phyloP scores from a whole-genome alignment of 495 filamentous ascomycete species.

The Hypoxylon perforatum region DNA sequence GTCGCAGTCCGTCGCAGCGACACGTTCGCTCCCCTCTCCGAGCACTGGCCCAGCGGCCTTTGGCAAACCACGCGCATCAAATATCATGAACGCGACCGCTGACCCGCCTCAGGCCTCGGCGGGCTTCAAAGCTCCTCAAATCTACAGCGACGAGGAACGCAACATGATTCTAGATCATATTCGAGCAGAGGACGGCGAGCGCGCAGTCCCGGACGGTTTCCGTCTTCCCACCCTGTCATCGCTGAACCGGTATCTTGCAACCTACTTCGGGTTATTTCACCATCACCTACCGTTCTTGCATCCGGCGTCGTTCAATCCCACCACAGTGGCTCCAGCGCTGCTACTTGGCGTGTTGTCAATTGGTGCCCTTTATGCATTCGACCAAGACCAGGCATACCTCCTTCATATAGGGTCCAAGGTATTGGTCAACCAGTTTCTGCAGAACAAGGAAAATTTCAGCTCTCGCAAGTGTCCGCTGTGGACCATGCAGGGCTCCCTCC shows the following conservation, averaged over 20 bases:
- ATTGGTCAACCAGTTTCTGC: conserved; percentile 93
- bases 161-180: conserved; percentile 87
- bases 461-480: conserved; percentile 97
- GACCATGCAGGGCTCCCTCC: conserved; percentile 94
- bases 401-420: conserved; percentile 98
- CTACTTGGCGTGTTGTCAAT: conserved; percentile 94
- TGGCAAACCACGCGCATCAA: conserved; percentile 74
- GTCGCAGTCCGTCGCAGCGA: conserved; percentile 75
- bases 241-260: conserved; percentile 89
- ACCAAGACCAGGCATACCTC: conserved; percentile 93
- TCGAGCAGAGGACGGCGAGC: conserved; percentile 78
- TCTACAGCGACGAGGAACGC: conserved; percentile 80
- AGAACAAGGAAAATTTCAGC: conserved; percentile 98
- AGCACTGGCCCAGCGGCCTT: conserved; percentile 72
- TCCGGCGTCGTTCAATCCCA: conserved; percentile 87
- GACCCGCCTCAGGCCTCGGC: conserved; percentile 66
- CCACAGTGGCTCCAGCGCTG: conserved; percentile 79
- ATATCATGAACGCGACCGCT: conserved; percentile 44
- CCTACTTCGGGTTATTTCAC: conserved; percentile 97
- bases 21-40: conserved; percentile 74
- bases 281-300: conserved; percentile 97
- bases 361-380: conserved; percentile 95
- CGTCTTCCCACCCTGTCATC: conserved; percentile 80
- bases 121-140: conserved; percentile 74
- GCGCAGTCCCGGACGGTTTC: conserved; percentile 88